These are phyloP conservation scores for Parmelia sp. DNA, from an alignment of 495 filamentous ascomycete genomes.

Conservation along the genomic window DNA sequence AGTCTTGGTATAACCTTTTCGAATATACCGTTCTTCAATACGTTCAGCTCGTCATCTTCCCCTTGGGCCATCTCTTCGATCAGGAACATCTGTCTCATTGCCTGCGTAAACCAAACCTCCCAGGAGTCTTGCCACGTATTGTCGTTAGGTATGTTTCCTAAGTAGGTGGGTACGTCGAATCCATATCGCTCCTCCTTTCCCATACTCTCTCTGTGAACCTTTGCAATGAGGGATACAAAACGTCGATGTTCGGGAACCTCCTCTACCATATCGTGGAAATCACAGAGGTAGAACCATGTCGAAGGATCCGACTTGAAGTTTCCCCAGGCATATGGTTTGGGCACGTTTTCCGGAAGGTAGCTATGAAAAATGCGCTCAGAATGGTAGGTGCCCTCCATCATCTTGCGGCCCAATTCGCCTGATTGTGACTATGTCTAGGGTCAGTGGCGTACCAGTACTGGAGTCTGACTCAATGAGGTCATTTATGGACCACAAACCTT, in stretches of 20 bases:
- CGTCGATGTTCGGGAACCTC: neutral
- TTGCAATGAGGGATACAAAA: neutral
- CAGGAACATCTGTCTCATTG: constrained; percentile 22
- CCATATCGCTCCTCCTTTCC: constrained; percentile 40
- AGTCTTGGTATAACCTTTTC: constrained; percentile 32
- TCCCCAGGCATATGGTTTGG: constrained; percentile 36
- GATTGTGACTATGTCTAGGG: neutral
- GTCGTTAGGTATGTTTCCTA: constrained; percentile 31
- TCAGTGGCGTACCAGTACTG: neutral
- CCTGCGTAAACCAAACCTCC: constrained; percentile 35
- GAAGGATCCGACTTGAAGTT: constrained; percentile 27
- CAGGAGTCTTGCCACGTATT: constrained; percentile 35
- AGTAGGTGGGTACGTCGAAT: constrained; percentile 37
- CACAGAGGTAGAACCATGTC: constrained; percentile 36
- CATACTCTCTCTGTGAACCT: neutral
- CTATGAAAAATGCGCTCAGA: constrained; percentile 34
- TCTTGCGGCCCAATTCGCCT: constrained; percentile 21
- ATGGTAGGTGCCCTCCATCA: constrained; percentile 36
- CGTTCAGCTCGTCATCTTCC: constrained; percentile 17
- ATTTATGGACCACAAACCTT: neutral
- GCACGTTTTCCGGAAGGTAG: constrained; percentile 31
- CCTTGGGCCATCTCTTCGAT: constrained; percentile 27
- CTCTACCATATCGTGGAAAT: constrained; percentile 26
- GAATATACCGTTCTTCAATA: constrained; percentile 19
- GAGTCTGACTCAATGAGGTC: neutral